Evolutionary conservation across 208 protist genomes (phyloP).

Genomic region (Phytomonas francai): DNA sequence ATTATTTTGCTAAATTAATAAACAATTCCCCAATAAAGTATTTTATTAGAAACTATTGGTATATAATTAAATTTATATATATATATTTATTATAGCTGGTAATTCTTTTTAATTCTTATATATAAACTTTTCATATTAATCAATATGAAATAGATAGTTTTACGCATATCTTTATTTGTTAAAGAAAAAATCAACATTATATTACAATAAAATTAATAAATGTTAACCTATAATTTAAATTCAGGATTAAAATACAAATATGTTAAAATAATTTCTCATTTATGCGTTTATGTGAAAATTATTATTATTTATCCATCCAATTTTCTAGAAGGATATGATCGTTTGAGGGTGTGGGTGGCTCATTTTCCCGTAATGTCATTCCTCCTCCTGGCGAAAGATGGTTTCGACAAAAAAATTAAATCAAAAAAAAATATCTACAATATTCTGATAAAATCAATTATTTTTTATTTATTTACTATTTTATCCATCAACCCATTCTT

Average conservation of each 20-base stretch:
- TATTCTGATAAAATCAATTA: neutral
- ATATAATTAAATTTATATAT: neutral
- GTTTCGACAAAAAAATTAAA: neutral
- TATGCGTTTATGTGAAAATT: slow-evolving; percentile 1
- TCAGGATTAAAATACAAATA: slow-evolving; percentile 1
- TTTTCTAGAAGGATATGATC: too few relatives aligned
- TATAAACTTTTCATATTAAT: neutral
- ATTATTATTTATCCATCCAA: neutral
- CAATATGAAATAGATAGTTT: neutral
- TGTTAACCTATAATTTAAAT: slow-evolving; percentile 3
- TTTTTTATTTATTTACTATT: slow-evolving; percentile 3
- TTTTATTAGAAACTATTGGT: slow-evolving; percentile 3
- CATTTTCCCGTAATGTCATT: too few relatives aligned
- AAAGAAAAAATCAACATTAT: too few relatives aligned
- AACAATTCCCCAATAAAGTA: neutral
- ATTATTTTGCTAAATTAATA: slow-evolving; percentile 1
- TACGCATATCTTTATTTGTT: neutral
- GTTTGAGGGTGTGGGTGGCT: too few relatives aligned
- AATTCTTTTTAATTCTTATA: neutral
- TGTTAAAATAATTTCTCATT: neutral
- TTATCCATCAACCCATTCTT: neutral
- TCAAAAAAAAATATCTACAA: neutral
- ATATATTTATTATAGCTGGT: neutral
- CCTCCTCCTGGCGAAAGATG: too few relatives aligned
- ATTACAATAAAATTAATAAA: neutral